Percentiles rank a stretch among this genome's conserved stretches.
These are phyloP conservation scores for Amylocystis lapponica DNA, from an alignment of 768 basidiomycete species.

Conservation along the genomic window DNA sequence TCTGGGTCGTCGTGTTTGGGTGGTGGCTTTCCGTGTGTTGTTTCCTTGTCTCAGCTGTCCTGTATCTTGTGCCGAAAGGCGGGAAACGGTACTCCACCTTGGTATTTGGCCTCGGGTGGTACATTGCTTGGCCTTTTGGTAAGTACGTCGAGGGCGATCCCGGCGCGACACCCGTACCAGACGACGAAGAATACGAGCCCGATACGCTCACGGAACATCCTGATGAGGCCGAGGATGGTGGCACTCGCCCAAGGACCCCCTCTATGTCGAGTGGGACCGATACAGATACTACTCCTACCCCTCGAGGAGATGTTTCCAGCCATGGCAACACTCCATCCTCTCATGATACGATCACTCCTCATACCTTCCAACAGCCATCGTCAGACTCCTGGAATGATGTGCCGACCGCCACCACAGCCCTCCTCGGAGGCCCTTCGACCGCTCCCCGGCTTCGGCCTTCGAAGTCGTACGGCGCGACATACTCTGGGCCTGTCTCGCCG, in stretches of 20 bases:
- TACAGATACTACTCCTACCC: slow-evolving; percentile 13
- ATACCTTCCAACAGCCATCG: slow-evolving; percentile 30
- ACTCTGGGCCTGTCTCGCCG: slow-evolving; percentile 15
- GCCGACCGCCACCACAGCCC: slow-evolving; percentile 39
- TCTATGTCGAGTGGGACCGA: slow-evolving; percentile 28
- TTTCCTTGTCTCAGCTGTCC: slow-evolving; percentile 56
- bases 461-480: slow-evolving; percentile 71
- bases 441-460: slow-evolving; percentile 26
- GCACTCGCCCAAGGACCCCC: slow-evolving; percentile 16
- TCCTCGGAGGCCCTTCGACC: slow-evolving; percentile 31
- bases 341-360: slow-evolving; percentile 40
- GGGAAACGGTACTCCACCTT: slow-evolving; percentile 81
- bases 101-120: slow-evolving; percentile 91
- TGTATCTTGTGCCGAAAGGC: slow-evolving; percentile 74
- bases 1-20: slow-evolving; percentile 87
- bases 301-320: slow-evolving; percentile 3
- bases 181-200: slow-evolving; percentile 27
- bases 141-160: slow-evolving; percentile 92
- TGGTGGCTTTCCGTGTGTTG: slow-evolving; percentile 86
- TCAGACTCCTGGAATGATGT: slow-evolving; percentile 37
- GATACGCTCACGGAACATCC: slow-evolving; percentile 18
- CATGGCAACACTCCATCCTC: slow-evolving; percentile 24
- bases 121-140: slow-evolving; percentile 96
- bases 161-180: slow-evolving; percentile 26
- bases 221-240: slow-evolving; percentile 35